These are phyloP conservation scores for Colletotrichum cordylinicola DNA, from an alignment of 2,329 filamentous ascomycete species.

Conservation along the genomic window DNA sequence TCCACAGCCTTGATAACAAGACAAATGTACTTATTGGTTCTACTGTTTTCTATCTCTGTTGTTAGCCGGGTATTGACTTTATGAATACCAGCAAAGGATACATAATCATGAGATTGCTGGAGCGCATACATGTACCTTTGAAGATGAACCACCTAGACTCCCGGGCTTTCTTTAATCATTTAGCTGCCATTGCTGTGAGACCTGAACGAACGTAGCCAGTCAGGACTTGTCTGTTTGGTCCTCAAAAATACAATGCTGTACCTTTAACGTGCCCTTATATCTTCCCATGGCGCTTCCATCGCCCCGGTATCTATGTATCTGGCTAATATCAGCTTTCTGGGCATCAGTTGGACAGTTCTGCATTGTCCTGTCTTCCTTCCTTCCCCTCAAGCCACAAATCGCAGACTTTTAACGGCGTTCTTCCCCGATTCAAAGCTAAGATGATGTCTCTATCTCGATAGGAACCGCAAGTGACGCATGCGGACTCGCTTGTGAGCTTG, in stretches of 20 bases:
- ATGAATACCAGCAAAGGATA: too few species aligned
- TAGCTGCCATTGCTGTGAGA: neutral
- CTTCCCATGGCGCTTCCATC: too few species aligned
- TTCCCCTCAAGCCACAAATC: neutral
- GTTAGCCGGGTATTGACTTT: neutral
- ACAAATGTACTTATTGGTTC: neutral
- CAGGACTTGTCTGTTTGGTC: neutral
- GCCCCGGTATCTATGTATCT: too few species aligned
- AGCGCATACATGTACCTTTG: too few species aligned
- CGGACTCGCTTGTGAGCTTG: too few species aligned
- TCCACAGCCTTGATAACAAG: neutral
- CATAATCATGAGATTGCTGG: too few species aligned
- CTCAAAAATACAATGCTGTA: rapidly evolving
- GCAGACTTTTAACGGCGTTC: neutral
- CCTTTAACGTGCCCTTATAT: neutral
- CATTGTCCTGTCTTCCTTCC: too few species aligned
- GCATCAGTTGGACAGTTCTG: too few species aligned
- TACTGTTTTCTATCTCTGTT: neutral
- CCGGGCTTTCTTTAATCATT: neutral
- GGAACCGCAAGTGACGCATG: neutral
- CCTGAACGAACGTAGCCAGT: too few species aligned
- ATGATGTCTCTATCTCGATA: neutral
- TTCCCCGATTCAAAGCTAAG: rapidly evolving
- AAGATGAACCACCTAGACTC: neutral
- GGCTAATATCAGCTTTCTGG: too few species aligned